Evolutionary conservation across 2,329 filamentous ascomycete species (phyloP), one percentile per base, ranked within the genome.

Genomic region (Phaeosphaeriaceae sp.): DNA sequence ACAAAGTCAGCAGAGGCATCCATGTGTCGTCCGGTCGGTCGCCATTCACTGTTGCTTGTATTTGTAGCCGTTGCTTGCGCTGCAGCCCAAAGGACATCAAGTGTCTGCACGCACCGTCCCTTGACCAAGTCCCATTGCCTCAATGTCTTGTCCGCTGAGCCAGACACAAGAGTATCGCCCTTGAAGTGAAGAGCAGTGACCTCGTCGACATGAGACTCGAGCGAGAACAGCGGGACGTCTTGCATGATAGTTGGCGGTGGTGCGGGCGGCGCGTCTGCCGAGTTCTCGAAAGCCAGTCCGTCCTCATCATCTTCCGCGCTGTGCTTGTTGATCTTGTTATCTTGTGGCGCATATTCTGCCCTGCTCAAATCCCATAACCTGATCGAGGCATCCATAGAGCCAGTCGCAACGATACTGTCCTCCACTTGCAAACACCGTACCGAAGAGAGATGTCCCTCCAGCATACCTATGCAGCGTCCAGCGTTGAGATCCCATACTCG

Each of bases 101-200:
- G 83, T 2, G 95, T 99, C 79, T 99, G 95, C 54, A 99, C 92
- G 77, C 95, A 98, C 50, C 95, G 91, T n/a, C 95, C 95, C 77
- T 94, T 97, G 71, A 94, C 92, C 51, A 99, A 85, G 82, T 99
- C 95, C 95, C 95, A 99, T 77, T 99, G 95, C 47, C 95, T 89
- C 55, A 99, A 83, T 1, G 95, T 99, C 84, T 99, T 99, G 81
- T 99, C 95, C 0, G 95, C 91, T 8, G 94, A 98, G 13, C 95
- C 95, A 1, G 95, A 99, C 30, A 99, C 93, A 17, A 99, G 85
- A 0, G 92, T 93, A 67, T 97, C 90, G 55, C 92, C 92, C 59
- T 89, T 87, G 80, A 99, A 97, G 79, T 98, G 90, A 23, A 99
- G 84, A 8, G 95, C 94, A 13, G 95, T 98, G 64, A 99, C 90